A percentile compares a stretch with the other conserved stretches of the same genome.
These are phyloP conservation scores for Pythium rhizo-oryzae DNA, from an alignment of 352 stramenopile species.

Conservation along the genomic window DNA sequence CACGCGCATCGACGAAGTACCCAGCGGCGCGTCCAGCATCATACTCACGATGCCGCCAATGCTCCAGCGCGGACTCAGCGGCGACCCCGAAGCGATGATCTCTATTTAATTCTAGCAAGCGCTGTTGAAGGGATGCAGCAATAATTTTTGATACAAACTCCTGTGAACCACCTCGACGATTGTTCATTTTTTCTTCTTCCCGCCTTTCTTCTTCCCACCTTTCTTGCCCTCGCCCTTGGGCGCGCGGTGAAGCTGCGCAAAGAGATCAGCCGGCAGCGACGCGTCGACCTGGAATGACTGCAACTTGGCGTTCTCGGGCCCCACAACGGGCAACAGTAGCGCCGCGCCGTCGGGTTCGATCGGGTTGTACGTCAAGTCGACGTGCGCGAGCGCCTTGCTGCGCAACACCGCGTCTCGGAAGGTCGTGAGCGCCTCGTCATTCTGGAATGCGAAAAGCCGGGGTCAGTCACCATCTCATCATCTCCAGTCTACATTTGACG, in stretches of 20 bases:
- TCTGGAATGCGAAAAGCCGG: constrained; percentile 11
- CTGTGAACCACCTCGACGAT: background rate
- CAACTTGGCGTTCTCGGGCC: constrained; percentile 60
- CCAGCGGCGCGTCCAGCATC: constrained; percentile 1
- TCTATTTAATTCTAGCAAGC: constrained; percentile 33
- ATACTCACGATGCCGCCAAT: constrained; percentile 8
- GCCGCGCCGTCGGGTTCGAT: constrained; percentile 70
- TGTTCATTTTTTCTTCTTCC: constrained; percentile 67
- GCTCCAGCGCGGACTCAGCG: constrained; percentile 22
- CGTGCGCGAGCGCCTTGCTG: constrained; percentile 66
- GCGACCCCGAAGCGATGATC: constrained; percentile 29
- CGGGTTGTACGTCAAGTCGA: constrained; percentile 80
- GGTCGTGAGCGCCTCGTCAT: constrained; percentile 32
- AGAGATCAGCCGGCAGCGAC: constrained; percentile 69
- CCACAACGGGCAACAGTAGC: constrained; percentile 59
- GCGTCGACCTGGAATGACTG: constrained; percentile 78
- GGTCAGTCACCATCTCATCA: background rate
- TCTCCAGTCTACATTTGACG: background rate
- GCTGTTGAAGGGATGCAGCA: background rate
- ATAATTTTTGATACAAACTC: background rate
- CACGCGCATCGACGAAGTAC: constrained; percentile 29
- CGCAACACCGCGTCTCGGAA: constrained; percentile 69
- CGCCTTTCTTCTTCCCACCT: constrained; percentile 68
- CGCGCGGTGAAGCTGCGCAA: constrained; percentile 70
- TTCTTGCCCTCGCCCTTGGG: constrained; percentile 78